A percentile compares a stretch with the other conserved stretches of the same genome.
phyloP scores from a whole-genome alignment of 2,329 filamentous ascomycete genomes.

The Xylaria sp. region DNA sequence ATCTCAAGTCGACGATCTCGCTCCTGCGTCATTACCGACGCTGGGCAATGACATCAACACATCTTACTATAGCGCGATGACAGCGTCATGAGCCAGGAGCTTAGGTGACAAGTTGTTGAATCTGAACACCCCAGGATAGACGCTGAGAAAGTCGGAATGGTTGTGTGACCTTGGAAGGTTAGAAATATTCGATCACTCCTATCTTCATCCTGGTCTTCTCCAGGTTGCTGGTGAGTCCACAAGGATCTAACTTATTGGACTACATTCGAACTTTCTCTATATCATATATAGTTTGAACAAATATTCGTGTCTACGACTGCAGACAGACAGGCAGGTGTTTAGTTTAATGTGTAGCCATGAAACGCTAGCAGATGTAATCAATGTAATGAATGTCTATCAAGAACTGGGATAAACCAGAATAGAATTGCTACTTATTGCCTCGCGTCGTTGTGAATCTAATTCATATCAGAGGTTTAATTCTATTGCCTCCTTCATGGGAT shows the following conservation, averaged over 20 bases:
- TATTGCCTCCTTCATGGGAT: too few species aligned
- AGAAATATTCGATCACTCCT: constrained; percentile 7
- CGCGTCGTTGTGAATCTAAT: too few species aligned
- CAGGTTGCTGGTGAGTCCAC: neutral
- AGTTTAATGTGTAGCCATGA: neutral
- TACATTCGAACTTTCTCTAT: too few species aligned
- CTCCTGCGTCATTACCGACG: neutral
- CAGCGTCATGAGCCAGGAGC: constrained; percentile 47
- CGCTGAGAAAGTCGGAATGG: constrained; percentile 39
- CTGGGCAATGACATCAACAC: constrained; percentile 14
- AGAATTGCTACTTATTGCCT: too few species aligned
- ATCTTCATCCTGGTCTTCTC: neutral
- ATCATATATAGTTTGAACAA: neutral
- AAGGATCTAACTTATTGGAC: too few species aligned
- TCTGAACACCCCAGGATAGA: constrained; percentile 53
- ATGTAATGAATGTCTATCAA: neutral
- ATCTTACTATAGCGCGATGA: constrained; percentile 39
- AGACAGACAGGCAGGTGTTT: neutral
- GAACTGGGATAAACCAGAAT: neutral
- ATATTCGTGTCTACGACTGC: neutral
- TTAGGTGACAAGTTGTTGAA: constrained; percentile 50
- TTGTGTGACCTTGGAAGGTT: constrained; percentile 16
- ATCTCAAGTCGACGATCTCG: constrained; percentile 15
- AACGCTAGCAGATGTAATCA: neutral
- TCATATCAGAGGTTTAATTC: too few species aligned